Evolutionary conservation across 2,329 filamentous ascomycete genomes (phyloP).

Genomic region (Monilinia aucupariae): DNA sequence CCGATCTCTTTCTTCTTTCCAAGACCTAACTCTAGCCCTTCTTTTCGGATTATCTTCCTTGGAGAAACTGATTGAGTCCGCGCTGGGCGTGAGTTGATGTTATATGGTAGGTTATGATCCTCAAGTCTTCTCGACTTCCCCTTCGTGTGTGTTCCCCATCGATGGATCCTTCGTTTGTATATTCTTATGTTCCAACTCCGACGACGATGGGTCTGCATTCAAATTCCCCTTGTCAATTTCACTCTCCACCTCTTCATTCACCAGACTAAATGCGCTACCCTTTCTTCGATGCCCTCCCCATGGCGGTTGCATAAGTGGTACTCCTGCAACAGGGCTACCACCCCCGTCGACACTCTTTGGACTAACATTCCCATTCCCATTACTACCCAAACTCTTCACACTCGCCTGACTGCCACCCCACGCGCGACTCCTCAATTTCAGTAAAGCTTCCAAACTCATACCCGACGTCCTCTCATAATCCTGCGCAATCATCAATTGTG

Average conservation of each 20-base stretch:
- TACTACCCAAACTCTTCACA: constrained; percentile 50
- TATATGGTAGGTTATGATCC: constrained; percentile 16
- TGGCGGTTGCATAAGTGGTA: neutral
- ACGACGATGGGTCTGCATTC: neutral
- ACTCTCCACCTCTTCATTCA: constrained; percentile 16
- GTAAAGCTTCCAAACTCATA: constrained; percentile 66
- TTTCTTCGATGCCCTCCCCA: constrained; percentile 12
- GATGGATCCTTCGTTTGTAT: neutral
- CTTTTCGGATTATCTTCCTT: constrained; percentile 54
- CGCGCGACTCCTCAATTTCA: constrained; percentile 64
- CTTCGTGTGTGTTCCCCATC: neutral
- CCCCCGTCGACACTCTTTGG: constrained; percentile 30
- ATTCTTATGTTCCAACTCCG: constrained; percentile 17
- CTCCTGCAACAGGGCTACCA: constrained; percentile 25
- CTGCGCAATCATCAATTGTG: constrained; percentile 60
- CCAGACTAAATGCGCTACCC: constrained; percentile 13
- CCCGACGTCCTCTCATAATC: constrained; percentile 49
- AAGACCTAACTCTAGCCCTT: constrained; percentile 59
- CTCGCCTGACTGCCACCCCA: constrained; percentile 80
- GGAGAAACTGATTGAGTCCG: constrained; percentile 66
- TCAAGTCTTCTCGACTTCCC: constrained; percentile 32
- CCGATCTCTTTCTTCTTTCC: constrained; percentile 58
- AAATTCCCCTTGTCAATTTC: constrained; percentile 18
- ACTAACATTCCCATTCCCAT: constrained; percentile 32
- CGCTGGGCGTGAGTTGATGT: constrained; percentile 50